These are phyloP conservation scores for Saccharomyces hybrid DNA, from an alignment of 1,139 yeast genomes.

Conservation along the genomic window DNA sequence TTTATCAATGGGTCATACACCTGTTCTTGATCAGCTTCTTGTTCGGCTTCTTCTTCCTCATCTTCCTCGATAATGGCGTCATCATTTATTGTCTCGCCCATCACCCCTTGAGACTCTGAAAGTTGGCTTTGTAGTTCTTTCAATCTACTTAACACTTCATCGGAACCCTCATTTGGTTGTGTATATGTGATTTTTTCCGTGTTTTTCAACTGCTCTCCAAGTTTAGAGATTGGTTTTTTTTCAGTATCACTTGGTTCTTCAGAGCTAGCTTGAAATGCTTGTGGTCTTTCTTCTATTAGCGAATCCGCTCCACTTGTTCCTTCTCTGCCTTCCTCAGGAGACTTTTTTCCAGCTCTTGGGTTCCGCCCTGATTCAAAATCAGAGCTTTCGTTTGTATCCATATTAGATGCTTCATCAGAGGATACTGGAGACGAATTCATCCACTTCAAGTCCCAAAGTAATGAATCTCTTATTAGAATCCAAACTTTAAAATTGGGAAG, in stretches of 20 bases:
- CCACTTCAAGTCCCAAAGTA: constrained; percentile 28
- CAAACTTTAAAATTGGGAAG: constrained; percentile 27
- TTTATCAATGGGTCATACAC: background rate
- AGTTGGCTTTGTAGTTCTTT: background rate
- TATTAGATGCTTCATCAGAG: background rate
- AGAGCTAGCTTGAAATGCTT: background rate
- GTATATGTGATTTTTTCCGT: background rate
- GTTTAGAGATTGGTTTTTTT: constrained; percentile 2
- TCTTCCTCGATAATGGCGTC: constrained; percentile 16
- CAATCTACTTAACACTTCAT: background rate
- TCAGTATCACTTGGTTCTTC: constrained; percentile 1
- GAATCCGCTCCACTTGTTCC: background rate
- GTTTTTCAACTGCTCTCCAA: constrained; percentile 3
- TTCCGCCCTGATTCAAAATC: background rate
- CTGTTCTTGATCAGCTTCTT: constrained; percentile 3
- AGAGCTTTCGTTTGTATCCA: constrained; percentile 1
- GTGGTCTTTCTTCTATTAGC: background rate
- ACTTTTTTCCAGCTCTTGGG: background rate
- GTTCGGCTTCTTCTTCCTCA: constrained; percentile 11
- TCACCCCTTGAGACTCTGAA: background rate
- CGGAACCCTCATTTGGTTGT: background rate
- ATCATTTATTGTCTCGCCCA: constrained; percentile 1
- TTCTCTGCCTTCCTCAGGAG: background rate
- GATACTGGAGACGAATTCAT: constrained; percentile 5
- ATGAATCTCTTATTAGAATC: constrained; percentile 30